These are phyloP conservation scores for Sisymbrium irio DNA, from an alignment of 345 rosid species.

Conservation along the genomic window DNA sequence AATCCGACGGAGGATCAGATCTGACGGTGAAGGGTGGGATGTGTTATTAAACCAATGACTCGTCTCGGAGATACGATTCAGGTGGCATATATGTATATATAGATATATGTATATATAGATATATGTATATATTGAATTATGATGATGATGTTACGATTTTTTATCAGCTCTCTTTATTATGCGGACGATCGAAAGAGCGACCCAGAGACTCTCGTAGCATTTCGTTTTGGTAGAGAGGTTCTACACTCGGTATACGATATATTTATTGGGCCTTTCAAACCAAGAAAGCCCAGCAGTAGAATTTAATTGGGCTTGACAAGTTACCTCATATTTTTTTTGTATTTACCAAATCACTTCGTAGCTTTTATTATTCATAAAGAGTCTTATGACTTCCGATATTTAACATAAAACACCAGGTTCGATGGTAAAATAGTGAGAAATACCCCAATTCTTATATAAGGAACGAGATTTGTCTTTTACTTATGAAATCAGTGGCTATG, in stretches of 20 bases:
- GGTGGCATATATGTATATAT: neutral
- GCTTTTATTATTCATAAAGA: too few species aligned
- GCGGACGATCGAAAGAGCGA: conserved; percentile 3
- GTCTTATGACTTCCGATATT: too few species aligned
- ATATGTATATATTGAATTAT: neutral
- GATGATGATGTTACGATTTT: neutral
- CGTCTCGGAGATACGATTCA: conserved; percentile 20
- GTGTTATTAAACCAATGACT: conserved; percentile 12
- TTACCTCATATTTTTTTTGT: neutral
- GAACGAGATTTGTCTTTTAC: too few species aligned
- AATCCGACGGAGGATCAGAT: conserved; percentile 38
- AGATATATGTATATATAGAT: neutral
- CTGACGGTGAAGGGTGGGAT: conserved; percentile 32
- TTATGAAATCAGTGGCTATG: too few species aligned
- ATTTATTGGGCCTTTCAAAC: neutral
- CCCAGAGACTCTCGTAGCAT: neutral
- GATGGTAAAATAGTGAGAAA: too few species aligned
- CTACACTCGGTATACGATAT: neutral
- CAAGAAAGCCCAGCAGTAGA: neutral
- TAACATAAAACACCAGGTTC: too few species aligned
- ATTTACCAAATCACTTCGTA: neutral
- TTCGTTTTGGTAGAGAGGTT: neutral
- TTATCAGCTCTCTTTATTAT: neutral
- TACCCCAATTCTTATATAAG: too few species aligned
- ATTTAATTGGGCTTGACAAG: neutral